A percentile compares a stretch with the other conserved stretches of the same genome.
phyloP scores from a whole-genome alignment of 306 rosid genomes.

The Begonia loranthoides region DNA sequence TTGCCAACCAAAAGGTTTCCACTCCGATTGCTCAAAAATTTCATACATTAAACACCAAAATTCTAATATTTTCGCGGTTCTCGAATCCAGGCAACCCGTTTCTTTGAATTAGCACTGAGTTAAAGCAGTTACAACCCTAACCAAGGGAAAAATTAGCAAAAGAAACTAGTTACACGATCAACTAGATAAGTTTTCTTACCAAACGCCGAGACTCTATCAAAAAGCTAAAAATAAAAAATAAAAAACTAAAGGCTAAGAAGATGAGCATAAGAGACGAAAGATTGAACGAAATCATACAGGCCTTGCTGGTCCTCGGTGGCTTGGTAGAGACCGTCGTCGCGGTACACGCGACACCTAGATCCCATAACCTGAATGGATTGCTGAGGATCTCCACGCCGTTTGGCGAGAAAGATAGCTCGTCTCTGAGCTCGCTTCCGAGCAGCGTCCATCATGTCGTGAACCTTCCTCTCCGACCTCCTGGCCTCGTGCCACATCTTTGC shows the following conservation, averaged over 20 bases:
- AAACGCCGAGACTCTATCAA: no score
- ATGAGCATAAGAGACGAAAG: neutral
- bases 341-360: constrained; percentile 62
- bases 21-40: no score
- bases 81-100: no score
- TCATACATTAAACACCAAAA: no score
- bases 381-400: constrained; percentile 94
- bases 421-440: constrained; percentile 96
- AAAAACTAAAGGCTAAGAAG: neutral
- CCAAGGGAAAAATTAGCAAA: no score
- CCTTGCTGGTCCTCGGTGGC: constrained; percentile 96
- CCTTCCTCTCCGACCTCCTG: constrained; percentile 91
- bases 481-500: constrained; percentile 96
- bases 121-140: no score
- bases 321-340: constrained; percentile 88
- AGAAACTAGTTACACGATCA: no score
- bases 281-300: constrained; percentile 39
- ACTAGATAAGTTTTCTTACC: no score
- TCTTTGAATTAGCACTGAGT: no score
- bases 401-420: constrained; percentile 83
- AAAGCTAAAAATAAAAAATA: neutral
- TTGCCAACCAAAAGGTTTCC: no score
- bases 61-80: no score
- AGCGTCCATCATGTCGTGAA: constrained; percentile 98
- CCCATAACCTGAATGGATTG: constrained; percentile 74